Percentiles rank a stretch among this genome's conserved stretches.
Evolutionary conservation across 495 filamentous ascomycete species (phyloP).

Genomic region (Hypoxylon trugodes): DNA sequence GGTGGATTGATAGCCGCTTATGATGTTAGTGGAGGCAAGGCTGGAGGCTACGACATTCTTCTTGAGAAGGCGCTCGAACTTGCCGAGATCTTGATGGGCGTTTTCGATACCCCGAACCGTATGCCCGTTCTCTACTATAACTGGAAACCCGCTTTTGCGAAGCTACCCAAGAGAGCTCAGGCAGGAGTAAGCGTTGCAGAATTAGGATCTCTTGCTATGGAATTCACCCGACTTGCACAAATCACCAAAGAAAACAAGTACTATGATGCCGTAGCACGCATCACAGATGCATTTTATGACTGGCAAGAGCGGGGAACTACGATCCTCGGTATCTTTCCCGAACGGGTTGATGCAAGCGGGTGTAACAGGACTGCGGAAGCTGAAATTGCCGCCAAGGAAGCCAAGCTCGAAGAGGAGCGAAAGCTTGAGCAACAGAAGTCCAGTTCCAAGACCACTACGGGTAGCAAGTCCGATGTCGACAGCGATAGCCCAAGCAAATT

Average conservation of each 20-base stretch:
- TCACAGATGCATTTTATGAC: conserved; percentile 85
- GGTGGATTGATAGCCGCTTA: conserved; percentile 85
- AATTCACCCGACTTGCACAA: conserved; percentile 94
- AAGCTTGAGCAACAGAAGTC: conserved; percentile 14
- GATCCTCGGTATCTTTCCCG: conserved; percentile 86
- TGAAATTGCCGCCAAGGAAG: conserved; percentile 26
- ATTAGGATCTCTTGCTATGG: conserved; percentile 88
- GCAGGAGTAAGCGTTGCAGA: conserved; percentile 76
- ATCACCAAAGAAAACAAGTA: conserved; percentile 87
- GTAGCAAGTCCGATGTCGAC: neutral
- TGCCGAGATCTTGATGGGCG: conserved; percentile 86
- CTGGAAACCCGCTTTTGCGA: conserved; percentile 76
- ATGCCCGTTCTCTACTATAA: conserved; percentile 90
- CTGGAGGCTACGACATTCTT: conserved; percentile 64
- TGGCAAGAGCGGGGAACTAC: conserved; percentile 74
- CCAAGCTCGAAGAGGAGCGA: conserved; percentile 1
- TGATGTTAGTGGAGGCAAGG: conserved; percentile 72
- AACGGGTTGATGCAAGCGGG: conserved; percentile 75
- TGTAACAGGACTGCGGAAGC: conserved; percentile 57
- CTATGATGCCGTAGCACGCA: conserved; percentile 93
- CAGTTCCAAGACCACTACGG: neutral
- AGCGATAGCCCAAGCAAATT: neutral
- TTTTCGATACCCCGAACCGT: conserved; percentile 96
- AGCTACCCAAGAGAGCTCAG: conserved; percentile 71
- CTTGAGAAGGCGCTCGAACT: conserved; percentile 89